A percentile compares a stretch with the other conserved stretches of the same genome.
Evolutionary conservation across 2,329 filamentous ascomycete genomes (phyloP).

Genomic region (Escovopsis weberi): DNA sequence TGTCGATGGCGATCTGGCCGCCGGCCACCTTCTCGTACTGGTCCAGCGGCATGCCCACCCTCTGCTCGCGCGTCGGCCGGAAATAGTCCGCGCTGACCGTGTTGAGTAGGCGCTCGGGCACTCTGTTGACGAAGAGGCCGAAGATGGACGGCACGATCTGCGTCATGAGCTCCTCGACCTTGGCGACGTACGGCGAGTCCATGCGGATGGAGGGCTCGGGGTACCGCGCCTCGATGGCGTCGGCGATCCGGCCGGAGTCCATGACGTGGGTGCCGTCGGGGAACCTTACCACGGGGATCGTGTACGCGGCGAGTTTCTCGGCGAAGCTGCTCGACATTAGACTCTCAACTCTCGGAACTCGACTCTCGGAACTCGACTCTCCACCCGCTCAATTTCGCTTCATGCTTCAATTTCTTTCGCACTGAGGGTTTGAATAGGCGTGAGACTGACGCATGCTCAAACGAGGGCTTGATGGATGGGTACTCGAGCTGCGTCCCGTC

Average conservation of each 20-base stretch:
- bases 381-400: too few species aligned
- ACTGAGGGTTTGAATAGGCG: not conserved
- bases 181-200: slow-evolving; percentile 33
- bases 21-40: slow-evolving; percentile 32
- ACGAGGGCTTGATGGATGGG: slow-evolving; percentile 43
- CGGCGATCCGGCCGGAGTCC: slow-evolving; percentile 48
- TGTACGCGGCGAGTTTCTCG: slow-evolving; percentile 4
- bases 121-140: slow-evolving; percentile 29
- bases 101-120: slow-evolving; percentile 38
- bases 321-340: slow-evolving; percentile 3
- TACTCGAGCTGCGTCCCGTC: slow-evolving; percentile 37
- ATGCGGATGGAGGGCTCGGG: slow-evolving; percentile 44
- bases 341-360: not conserved
- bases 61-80: slow-evolving; percentile 31
- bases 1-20: slow-evolving; percentile 34
- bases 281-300: slow-evolving; percentile 37
- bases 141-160: slow-evolving; percentile 18
- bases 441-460: slow-evolving; percentile 36
- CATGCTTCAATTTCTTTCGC: not conserved
- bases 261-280: slow-evolving; percentile 41
- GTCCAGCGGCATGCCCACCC: slow-evolving; percentile 37
- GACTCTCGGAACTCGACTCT: too few species aligned
- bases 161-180: slow-evolving; percentile 26
- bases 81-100: slow-evolving; percentile 40
- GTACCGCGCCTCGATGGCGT: slow-evolving; percentile 41